A percentile compares a stretch with the other conserved stretches of the same genome.
Conservation (phyloP, 495 filamentous ascomycete genomes). For the Aspergillus sclerotioniger region DNA sequence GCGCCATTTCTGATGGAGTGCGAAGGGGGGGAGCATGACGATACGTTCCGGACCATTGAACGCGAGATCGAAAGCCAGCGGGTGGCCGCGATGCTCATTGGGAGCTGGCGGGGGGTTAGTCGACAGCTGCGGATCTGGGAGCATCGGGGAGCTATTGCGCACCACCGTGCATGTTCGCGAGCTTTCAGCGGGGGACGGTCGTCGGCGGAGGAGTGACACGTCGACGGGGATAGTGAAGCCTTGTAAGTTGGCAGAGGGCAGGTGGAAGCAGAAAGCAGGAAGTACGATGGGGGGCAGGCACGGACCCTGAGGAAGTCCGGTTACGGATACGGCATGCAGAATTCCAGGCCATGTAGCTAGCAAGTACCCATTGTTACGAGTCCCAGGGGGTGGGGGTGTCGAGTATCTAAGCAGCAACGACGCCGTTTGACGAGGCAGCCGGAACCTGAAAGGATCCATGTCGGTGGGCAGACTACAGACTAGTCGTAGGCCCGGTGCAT, state of each 20-base stretch:
- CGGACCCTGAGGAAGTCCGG: no score
- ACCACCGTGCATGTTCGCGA: background rate
- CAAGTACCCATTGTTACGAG: background rate
- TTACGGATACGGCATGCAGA: no score
- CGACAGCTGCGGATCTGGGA: constrained; percentile 33
- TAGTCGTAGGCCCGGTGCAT: background rate
- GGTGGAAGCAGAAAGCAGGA: background rate
- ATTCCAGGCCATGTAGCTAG: background rate
- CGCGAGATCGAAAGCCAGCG: constrained; percentile 33
- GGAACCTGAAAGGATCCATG: background rate
- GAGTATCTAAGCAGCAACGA: background rate
- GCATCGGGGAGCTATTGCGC: constrained; percentile 5
- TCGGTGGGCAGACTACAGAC: background rate
- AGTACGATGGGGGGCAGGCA: background rate
- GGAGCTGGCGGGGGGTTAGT: constrained; percentile 34
- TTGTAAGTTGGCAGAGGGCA: background rate
- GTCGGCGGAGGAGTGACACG: background rate
- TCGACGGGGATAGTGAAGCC: background rate
- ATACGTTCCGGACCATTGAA: constrained; percentile 21
- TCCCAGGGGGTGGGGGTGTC: no score
- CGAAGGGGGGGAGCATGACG: constrained; percentile 8
- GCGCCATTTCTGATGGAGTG: constrained; percentile 33
- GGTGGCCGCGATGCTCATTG: constrained; percentile 34
- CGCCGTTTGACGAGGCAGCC: background rate
- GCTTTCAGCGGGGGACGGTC: background rate